A percentile compares a stretch with the other conserved stretches of the same genome.
Conservation (phyloP, 805 yeast species). For the Candida parachauliodes region DNA sequence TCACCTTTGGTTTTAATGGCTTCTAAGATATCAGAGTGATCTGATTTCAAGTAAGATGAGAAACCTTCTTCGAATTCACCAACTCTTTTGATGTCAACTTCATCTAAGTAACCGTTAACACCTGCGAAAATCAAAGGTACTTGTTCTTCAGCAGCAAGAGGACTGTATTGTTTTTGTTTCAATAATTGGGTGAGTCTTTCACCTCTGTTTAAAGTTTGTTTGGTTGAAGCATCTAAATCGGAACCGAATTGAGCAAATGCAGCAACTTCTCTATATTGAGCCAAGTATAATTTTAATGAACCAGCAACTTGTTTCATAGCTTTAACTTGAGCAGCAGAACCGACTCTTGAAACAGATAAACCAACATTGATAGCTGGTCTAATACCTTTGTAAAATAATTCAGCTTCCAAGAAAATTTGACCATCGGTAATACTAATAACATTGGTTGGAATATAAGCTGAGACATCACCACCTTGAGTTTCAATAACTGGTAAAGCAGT, state of each 20-base stretch:
- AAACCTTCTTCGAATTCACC: conserved; percentile 90
- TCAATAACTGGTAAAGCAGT: conserved; percentile 96
- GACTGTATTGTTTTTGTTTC: conserved; percentile 96
- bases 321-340: conserved; percentile 99
- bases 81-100: conserved; percentile 77
- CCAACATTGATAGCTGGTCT: conserved; percentile 99
- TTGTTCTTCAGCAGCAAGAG: conserved; percentile 98
- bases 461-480: conserved; percentile 99
- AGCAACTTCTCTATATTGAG: conserved; percentile 99
- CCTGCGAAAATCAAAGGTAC: conserved; percentile 99
- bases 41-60: conserved; percentile 87
- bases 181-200: conserved; percentile 99
- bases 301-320: conserved; percentile 99
- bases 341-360: conserved; percentile 99
- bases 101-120: conserved; percentile 98
- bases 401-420: conserved; percentile 98
- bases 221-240: conserved; percentile 99
- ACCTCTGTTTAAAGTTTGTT: conserved; percentile 99
- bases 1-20: conserved; percentile 85
- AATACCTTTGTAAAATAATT: conserved; percentile 99
- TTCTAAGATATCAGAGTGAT: conserved; percentile 77
- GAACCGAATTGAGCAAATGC: conserved; percentile 99
- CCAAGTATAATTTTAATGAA: conserved; percentile 99
- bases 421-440: conserved; percentile 97
- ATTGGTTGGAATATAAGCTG: conserved; percentile 96